Conservation (phyloP, 768 basidiomycete genomes). For the Mycena vulgaris region DNA sequence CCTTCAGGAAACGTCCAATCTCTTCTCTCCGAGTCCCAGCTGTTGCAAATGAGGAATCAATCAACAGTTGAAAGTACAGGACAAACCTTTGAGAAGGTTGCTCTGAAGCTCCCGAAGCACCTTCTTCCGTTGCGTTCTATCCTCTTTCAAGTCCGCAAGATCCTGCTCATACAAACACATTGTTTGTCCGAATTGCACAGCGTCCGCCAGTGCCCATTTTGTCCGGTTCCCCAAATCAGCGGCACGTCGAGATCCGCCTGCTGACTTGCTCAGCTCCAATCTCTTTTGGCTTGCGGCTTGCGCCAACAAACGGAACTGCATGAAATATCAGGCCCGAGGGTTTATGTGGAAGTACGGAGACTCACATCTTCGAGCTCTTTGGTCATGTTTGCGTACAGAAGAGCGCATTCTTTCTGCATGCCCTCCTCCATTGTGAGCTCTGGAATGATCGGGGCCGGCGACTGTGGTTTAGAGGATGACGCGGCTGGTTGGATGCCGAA, state of each 20-base stretch:
- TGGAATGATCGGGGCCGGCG: constrained; percentile 29
- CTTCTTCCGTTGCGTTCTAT: constrained; percentile 57
- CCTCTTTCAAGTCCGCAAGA: constrained; percentile 62
- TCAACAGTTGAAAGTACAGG: neutral
- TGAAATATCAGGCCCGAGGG: constrained; percentile 6
- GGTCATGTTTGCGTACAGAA: constrained; percentile 62
- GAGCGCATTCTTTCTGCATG: constrained; percentile 76
- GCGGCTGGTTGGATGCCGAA: constrained; percentile 15
- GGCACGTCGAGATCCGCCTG: constrained; percentile 56
- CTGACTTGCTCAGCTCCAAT: constrained; percentile 54
- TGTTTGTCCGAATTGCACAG: constrained; percentile 64
- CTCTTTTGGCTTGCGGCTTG: constrained; percentile 54
- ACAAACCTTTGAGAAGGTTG: constrained; percentile 76
- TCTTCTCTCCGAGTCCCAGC: constrained; percentile 90
- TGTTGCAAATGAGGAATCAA: constrained; percentile 48
- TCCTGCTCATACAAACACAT: constrained; percentile 68
- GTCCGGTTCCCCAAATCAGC: constrained; percentile 61
- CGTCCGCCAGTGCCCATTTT: constrained; percentile 72
- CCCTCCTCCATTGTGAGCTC: constrained; percentile 65
- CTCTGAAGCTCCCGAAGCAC: constrained; percentile 72
- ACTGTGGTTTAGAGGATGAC: constrained; percentile 6
- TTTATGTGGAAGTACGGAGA: constrained; percentile 28
- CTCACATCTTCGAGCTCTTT: constrained; percentile 75
- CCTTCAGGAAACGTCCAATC: constrained; percentile 83
- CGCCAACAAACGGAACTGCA: constrained; percentile 63